A percentile compares a stretch with the other conserved stretches of the same genome.
Evolutionary conservation across 2,329 filamentous ascomycete genomes (phyloP).

Genomic region (Claviceps citrina): DNA sequence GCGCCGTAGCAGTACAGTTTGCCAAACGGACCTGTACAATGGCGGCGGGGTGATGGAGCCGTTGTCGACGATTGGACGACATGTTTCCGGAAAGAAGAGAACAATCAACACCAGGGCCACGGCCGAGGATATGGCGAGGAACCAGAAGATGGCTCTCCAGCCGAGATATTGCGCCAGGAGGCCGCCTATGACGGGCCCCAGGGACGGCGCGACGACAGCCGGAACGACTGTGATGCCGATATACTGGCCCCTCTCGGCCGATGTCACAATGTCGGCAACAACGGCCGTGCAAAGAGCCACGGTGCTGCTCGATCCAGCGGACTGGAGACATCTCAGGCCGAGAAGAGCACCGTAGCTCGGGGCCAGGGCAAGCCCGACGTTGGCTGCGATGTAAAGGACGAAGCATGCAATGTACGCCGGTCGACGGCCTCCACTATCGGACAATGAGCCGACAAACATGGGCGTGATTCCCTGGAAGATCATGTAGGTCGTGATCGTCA

Average conservation of each 20-base stretch:
- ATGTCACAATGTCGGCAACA: constrained; percentile 47
- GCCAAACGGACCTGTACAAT: constrained; percentile 21
- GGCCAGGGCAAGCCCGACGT: constrained; percentile 36
- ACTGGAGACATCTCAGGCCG: constrained; percentile 40
- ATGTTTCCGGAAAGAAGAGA: constrained; percentile 39
- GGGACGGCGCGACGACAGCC: constrained; percentile 30
- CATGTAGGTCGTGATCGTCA: constrained; percentile 41
- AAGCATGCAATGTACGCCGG: constrained; percentile 40
- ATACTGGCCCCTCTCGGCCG: constrained; percentile 44
- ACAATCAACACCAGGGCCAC: constrained; percentile 27
- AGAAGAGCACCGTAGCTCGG: constrained; percentile 35
- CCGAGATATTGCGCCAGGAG: constrained; percentile 39
- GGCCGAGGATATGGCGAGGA: constrained; percentile 32
- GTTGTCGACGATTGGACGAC: constrained; percentile 33
- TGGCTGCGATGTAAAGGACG: constrained; percentile 35
- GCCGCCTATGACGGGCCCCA: constrained; percentile 44
- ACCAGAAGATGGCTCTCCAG: constrained; percentile 49
- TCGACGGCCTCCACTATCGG: constrained; percentile 37
- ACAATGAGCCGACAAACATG: constrained; percentile 39
- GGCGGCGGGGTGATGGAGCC: constrained; percentile 30
- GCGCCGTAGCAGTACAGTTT: constrained; percentile 12
- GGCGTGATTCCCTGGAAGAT: constrained; percentile 46
- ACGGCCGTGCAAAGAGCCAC: constrained; percentile 42
- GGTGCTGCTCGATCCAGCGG: constrained; percentile 41
- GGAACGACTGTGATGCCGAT: constrained; percentile 37